Evolutionary conservation across 176 grass and related monocot species (phyloP).

Genomic region (Hordeum marinum): DNA sequence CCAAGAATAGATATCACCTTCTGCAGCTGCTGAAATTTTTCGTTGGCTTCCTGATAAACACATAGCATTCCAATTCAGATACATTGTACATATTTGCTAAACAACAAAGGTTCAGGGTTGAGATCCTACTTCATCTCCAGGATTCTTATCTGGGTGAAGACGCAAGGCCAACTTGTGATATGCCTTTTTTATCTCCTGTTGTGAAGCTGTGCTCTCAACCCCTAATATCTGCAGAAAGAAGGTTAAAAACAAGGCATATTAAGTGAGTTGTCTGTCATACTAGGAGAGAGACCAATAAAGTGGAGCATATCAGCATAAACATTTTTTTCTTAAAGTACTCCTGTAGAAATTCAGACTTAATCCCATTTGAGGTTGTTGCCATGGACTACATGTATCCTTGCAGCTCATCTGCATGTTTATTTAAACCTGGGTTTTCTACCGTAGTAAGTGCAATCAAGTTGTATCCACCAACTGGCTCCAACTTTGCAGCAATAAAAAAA

Average conservation of each 20-base stretch:
- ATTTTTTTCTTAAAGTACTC: not conserved
- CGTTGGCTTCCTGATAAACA: conserved; percentile 77
- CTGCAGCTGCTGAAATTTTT: conserved; percentile 90
- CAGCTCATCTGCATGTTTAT: not conserved
- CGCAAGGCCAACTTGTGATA: conserved; percentile 83
- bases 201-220: conserved; percentile 70
- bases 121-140: conserved; percentile 77
- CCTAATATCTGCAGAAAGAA: conserved; percentile 69
- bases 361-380: not conserved
- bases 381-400: not conserved
- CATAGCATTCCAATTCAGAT: conserved; percentile 21
- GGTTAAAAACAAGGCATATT: not conserved
- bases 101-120: conserved; percentile 10
- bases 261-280: not conserved
- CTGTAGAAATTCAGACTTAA: not conserved
- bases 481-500: not conserved
- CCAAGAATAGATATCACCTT: conserved; percentile 98
- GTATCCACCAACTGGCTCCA: not conserved
- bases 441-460: not conserved
- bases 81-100: not conserved
- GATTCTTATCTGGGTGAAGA: conserved; percentile 97
- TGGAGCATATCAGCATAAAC: not conserved
- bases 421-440: not conserved
- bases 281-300: not conserved
- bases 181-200: conserved; percentile 95